A percentile compares a stretch with the other conserved stretches of the same genome.
Conservation (phyloP, 1,284 basidiomycete genomes). For the Inonotus obliquus region DNA sequence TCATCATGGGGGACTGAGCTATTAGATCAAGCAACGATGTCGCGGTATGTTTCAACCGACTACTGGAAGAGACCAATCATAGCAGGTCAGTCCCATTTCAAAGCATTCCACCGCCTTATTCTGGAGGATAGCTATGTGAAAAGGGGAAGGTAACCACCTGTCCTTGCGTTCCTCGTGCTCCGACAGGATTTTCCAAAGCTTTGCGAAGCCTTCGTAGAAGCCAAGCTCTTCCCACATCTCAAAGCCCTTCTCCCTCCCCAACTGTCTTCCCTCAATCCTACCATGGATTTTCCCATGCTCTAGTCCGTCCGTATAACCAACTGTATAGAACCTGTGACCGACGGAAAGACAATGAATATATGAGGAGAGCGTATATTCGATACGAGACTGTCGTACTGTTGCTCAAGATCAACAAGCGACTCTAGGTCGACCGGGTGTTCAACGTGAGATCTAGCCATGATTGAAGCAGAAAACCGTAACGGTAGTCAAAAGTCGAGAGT, state of each 20-base stretch:
- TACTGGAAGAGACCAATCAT: slow-evolving; percentile 25
- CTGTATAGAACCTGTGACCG: slow-evolving; percentile 70
- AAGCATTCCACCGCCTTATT: background rate
- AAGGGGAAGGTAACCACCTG: slow-evolving; percentile 39
- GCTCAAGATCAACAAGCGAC: slow-evolving; percentile 63
- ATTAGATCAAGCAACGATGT: slow-evolving; percentile 69
- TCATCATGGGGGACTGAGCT: slow-evolving; percentile 68
- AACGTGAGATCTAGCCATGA: background rate
- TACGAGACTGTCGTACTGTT: slow-evolving; percentile 17
- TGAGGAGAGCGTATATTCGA: background rate
- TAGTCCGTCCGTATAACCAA: slow-evolving; percentile 74
- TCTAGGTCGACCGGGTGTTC: slow-evolving; percentile 53
- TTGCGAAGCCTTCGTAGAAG: slow-evolving; percentile 84
- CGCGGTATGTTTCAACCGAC: slow-evolving; percentile 63
- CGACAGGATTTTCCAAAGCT: slow-evolving; percentile 58
- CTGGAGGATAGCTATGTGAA: background rate
- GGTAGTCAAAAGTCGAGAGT: background rate
- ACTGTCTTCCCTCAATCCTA: slow-evolving; percentile 84
- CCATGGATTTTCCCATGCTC: slow-evolving; percentile 88
- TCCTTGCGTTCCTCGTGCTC: slow-evolving; percentile 36
- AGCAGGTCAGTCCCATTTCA: background rate
- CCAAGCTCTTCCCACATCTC: slow-evolving; percentile 97
- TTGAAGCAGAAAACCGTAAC: background rate
- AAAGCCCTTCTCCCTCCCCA: slow-evolving; percentile 89
- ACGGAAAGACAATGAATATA: background rate